Evolutionary conservation across 1,284 basidiomycete genomes (phyloP).

Genomic region (Exobasidium rhododendri): DNA sequence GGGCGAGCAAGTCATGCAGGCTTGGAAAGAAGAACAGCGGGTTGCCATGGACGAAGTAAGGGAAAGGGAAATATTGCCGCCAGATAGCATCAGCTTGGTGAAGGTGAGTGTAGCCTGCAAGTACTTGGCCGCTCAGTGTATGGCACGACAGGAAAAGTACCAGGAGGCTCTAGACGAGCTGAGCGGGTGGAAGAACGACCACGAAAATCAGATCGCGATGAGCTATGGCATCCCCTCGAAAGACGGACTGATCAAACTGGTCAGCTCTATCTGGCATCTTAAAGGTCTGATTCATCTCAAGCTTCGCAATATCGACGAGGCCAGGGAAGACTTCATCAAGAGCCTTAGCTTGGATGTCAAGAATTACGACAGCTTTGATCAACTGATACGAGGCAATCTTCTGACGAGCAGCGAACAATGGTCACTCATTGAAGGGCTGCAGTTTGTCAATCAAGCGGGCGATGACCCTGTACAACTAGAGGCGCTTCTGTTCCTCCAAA

Average conservation of each 20-base stretch:
- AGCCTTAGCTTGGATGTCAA: constrained; percentile 91
- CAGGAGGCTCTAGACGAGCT: constrained; percentile 87
- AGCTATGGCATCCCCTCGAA: constrained; percentile 35
- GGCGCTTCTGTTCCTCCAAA: constrained; percentile 80
- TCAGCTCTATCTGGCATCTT: constrained; percentile 71
- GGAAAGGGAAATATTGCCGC: constrained; percentile 15
- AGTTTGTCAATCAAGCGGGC: constrained; percentile 73
- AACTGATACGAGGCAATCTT: constrained; percentile 78
- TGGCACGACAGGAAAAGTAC: constrained; percentile 89
- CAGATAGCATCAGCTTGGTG: constrained; percentile 39
- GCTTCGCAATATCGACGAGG: constrained; percentile 79
- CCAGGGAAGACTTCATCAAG: constrained; percentile 90
- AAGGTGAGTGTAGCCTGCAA: constrained; percentile 45
- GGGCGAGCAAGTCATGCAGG: constrained; percentile 15
- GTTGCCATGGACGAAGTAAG: constrained; percentile 24
- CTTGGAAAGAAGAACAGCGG: constrained; percentile 16
- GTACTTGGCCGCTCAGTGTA: constrained; percentile 76
- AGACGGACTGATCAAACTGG: constrained; percentile 56
- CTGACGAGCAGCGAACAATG: constrained; percentile 63
- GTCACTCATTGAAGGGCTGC: constrained; percentile 83
- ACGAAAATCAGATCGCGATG: constrained; percentile 60
- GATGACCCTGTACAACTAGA: constrained; percentile 59
- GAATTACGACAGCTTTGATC: constrained; percentile 92
- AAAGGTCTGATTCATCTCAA: constrained; percentile 91
- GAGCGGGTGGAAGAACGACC: constrained; percentile 62